Base-by-base conservation (phyloP, 352 stramenopile species). In the Pythium scleroteichum region DNA sequence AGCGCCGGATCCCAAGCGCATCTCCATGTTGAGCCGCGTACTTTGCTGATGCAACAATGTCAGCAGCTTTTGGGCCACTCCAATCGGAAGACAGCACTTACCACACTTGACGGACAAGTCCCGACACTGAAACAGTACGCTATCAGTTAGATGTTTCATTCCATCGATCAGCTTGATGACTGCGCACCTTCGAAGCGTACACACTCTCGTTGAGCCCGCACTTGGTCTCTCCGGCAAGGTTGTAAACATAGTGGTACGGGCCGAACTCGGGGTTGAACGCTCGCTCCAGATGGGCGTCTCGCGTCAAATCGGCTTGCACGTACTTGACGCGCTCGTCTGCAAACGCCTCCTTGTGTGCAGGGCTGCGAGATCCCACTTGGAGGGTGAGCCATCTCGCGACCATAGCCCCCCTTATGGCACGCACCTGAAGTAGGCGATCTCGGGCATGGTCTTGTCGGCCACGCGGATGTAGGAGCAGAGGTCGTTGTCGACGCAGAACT, bases 401-500 rank as follows among this genome's bases (percentile, higher is more conserved):
- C 5, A 35, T 10, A 35, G 29, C 29, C 29, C 29, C 29, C 29
- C 10, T 10, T 10, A n/a, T n/a, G n/a, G 29, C 29, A 46, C 53
- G 16, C 9, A 85, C 81, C 77, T 87, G 53, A 95, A 93, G 73
- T 95, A 95, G 32, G 87, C 87, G 68, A 94, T 95, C 69, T 90
- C 85, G 40, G 83, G 81, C 78, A 93, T 88, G 19, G 85, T 89
- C 70, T 95, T 95, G 73, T 95, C 87, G 32, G 82, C 83, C 53
- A 95, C 82, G 44, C 85, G 83, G 53, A 95, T 86, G 59, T 69
- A 68, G 10, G 76, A 75, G 49, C 72, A 76, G 14, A 94, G 53
- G 49, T 93, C 80, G 24, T 78, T 69, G 63, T 90, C 81, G 19
- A 95, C 64, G 44, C 83, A 83, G 65, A 79, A 87, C 69, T 93